Conservation (phyloP, 2,329 filamentous ascomycete genomes). For the Fusarium mexicanum region DNA sequence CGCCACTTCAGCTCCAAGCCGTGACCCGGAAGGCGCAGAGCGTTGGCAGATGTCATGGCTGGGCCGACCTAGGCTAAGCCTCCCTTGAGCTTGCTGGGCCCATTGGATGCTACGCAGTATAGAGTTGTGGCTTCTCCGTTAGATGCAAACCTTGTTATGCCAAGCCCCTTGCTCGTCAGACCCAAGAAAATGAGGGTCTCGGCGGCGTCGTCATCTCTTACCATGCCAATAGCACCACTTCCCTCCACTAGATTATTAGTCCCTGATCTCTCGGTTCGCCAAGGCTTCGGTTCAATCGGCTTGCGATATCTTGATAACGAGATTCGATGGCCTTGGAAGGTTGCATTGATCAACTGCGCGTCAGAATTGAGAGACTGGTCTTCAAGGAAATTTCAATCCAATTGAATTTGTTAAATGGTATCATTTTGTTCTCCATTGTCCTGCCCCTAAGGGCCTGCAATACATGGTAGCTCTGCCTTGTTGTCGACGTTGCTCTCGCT, state of each 20-base stretch:
- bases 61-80: background rate
- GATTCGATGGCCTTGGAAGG: background rate
- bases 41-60: conserved; percentile 23
- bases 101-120: background rate
- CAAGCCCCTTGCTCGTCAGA: conserved; percentile 16
- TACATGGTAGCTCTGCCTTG: background rate
- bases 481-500: too few relatives aligned
- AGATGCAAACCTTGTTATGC: conserved; percentile 10
- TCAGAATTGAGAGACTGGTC: background rate
- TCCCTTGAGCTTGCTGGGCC: background rate
- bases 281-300: background rate
- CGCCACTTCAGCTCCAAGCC: background rate
- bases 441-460: background rate
- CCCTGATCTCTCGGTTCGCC: background rate
- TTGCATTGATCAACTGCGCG: background rate
- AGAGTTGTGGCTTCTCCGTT: conserved; percentile 7
- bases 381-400: background rate
- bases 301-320: background rate
- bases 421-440: background rate
- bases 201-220: conserved; percentile 13
- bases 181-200: conserved; percentile 3
- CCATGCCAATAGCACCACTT: background rate
- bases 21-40: background rate
- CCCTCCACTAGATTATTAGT: background rate
- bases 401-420: background rate